Conservation (phyloP, 2,329 filamentous ascomycete species). For the Cladophialophora psammophila region DNA sequence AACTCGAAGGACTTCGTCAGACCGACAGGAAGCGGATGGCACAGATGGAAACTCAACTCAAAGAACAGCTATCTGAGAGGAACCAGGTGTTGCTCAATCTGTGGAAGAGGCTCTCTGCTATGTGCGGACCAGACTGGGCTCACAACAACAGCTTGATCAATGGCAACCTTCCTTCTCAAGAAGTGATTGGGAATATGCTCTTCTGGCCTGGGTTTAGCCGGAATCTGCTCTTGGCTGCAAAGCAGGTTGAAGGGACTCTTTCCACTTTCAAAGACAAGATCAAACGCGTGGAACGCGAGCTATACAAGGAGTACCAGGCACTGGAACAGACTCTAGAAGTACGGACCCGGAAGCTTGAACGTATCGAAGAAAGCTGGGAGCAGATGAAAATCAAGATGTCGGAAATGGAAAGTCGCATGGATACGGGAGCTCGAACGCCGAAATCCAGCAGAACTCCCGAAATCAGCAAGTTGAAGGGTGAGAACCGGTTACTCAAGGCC, state of each 20-base stretch:
- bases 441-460: constrained; percentile 55
- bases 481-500: constrained; percentile 67
- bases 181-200: constrained; percentile 84
- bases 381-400: constrained; percentile 56
- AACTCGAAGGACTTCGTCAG: constrained; percentile 80
- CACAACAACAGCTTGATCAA: constrained; percentile 89
- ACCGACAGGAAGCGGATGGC: constrained; percentile 80
- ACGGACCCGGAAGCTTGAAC: constrained; percentile 83
- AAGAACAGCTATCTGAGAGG: constrained; percentile 86
- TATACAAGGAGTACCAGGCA: constrained; percentile 89
- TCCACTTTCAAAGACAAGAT: constrained; percentile 80
- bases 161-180: constrained; percentile 82
- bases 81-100: constrained; percentile 87
- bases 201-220: constrained; percentile 80
- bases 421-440: constrained; percentile 29
- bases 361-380: constrained; percentile 79
- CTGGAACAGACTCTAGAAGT: constrained; percentile 82
- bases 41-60: constrained; percentile 78
- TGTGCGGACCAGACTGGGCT: constrained; percentile 92
- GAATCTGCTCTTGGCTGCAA: constrained; percentile 85
- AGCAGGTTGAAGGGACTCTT: constrained; percentile 83
- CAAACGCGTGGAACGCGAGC: constrained; percentile 82
- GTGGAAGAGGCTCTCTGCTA: constrained; percentile 84
- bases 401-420: constrained; percentile 36
- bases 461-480: constrained; percentile 64